A percentile compares a stretch with the other conserved stretches of the same genome.
phyloP scores from a whole-genome alignment of 441 rosid genomes.

The Brassica hybrid region DNA sequence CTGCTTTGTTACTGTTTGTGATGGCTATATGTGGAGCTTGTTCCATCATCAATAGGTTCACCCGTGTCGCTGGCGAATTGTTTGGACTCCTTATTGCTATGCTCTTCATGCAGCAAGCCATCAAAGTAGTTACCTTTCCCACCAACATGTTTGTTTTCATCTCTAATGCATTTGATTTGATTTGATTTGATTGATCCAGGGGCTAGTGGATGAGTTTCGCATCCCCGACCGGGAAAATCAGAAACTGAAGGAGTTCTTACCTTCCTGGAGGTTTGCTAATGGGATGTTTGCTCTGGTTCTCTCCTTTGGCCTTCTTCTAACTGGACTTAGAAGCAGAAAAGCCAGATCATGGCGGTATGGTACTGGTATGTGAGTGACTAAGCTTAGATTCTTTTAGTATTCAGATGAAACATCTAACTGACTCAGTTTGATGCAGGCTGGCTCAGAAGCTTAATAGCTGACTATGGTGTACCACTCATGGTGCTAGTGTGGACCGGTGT shows the following conservation, averaged over 20 bases:
- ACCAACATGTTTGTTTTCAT: background rate
- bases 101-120: constrained; percentile 95
- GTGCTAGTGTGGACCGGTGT: constrained; percentile 91
- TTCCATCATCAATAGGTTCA: constrained; percentile 84
- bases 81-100: constrained; percentile 93
- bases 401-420: background rate
- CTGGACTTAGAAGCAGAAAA: constrained; percentile 56
- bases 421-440: constrained; percentile 59
- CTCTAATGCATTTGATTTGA: background rate
- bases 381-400: constrained; percentile 30
- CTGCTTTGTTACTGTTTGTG: constrained; percentile 68
- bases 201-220: constrained; percentile 84
- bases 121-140: constrained; percentile 55
- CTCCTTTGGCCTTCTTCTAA: constrained; percentile 83
- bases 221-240: constrained; percentile 63
- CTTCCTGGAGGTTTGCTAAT: constrained; percentile 87
- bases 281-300: constrained; percentile 91
- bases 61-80: constrained; percentile 84
- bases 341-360: too few relatives aligned
- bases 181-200: constrained; percentile 47
- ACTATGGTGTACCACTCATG: constrained; percentile 96
- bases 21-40: constrained; percentile 86
- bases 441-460: constrained; percentile 89
- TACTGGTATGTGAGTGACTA: background rate
- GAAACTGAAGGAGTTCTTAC: constrained; percentile 52